Conservation (phyloP, 139 green algal genomes). For the Trebouxia sp. region DNA sequence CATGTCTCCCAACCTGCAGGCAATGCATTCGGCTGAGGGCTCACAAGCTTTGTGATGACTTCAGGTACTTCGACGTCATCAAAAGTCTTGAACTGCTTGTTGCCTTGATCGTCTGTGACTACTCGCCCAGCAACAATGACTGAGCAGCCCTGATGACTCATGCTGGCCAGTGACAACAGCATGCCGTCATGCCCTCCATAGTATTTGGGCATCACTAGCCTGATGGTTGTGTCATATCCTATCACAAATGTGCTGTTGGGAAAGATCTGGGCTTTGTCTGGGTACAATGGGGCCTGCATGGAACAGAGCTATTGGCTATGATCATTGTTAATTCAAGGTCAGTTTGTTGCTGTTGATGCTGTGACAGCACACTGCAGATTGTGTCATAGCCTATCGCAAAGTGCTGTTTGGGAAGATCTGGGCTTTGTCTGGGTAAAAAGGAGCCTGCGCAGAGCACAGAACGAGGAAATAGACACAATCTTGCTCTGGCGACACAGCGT, state of each 20-base stretch:
- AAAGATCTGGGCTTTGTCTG: conserved; percentile 77
- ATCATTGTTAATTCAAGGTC: not conserved
- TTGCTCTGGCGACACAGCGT: too few relatives aligned
- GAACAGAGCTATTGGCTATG: too few relatives aligned
- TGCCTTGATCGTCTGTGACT: conserved; percentile 33
- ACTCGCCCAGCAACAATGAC: conserved; percentile 76
- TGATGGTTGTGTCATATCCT: conserved; percentile 80
- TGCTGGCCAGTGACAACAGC: conserved; percentile 52
- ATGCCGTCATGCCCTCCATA: conserved; percentile 58
- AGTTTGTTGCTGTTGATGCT: not conserved
- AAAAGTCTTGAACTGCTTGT: conserved; percentile 56
- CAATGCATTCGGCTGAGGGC: not conserved
- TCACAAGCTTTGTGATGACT: conserved; percentile 46
- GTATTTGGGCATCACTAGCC: conserved; percentile 79
- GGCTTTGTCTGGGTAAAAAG: conserved; percentile 82
- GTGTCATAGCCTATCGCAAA: conserved; percentile 89
- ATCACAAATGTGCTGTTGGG: conserved; percentile 68
- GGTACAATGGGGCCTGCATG: conserved; percentile 70
- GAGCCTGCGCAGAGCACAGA: conserved; percentile 49
- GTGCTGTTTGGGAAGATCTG: conserved; percentile 60
- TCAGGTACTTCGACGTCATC: conserved; percentile 60
- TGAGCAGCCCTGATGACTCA: conserved; percentile 43
- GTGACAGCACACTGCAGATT: conserved; percentile 47
- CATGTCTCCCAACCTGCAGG: not conserved
- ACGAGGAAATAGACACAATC: too few relatives aligned